Base-by-base conservation (phyloP, 768 basidiomycete species). In the Rhodosporidiobolus odoratus region DNA sequence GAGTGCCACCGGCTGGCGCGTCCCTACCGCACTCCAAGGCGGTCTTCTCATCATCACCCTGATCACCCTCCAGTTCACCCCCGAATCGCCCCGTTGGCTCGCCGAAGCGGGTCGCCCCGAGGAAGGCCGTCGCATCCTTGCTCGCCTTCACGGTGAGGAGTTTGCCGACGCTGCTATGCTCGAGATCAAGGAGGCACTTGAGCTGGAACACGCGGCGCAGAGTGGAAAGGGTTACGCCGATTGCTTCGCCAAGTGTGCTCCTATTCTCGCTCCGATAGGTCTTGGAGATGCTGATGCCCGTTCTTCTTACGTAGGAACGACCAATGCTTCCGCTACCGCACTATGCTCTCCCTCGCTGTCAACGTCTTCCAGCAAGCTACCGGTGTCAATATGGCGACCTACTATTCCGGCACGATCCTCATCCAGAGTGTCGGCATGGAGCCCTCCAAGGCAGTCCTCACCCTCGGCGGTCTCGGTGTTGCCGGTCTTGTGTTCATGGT, bases 321-420 rank as follows among this genome's bases (percentile, higher is more conserved):
- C 41, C 72, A 69, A 57, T 75, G 74, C 67, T 76, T 76, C 71
- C 74, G 74, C 41, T 76, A 76, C 67, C 74, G 76, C 54, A 76
- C 76, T 3, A 25, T 73, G n/a, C 69, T 72, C 23, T 21, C 74
- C 1, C 41, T 76, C 54, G 66, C 60, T 4, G 71, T 73, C 63
- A 76, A 76, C 64, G 56, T 69, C 30, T 43, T 59, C 8, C 74
- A 76, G 64, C 72, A 71, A 48, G 56, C 63, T 12, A 73, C 72
- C 17, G 76, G 72, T 47, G 61, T 72, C 66, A 75, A 43, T 41
- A 60, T 45, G 53, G 73, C 75, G 13, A 75, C 72, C 25, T 74
- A 75, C 56, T 75, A 58, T 35, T 35, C 60, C 32, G 58, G 58
- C 27, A 59, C 60, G 30, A 72, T 67, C 45, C 59, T 64, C 59